Conservation (phyloP, 257 asterid genomes). For the Dorcoceras hygrometricum region DNA sequence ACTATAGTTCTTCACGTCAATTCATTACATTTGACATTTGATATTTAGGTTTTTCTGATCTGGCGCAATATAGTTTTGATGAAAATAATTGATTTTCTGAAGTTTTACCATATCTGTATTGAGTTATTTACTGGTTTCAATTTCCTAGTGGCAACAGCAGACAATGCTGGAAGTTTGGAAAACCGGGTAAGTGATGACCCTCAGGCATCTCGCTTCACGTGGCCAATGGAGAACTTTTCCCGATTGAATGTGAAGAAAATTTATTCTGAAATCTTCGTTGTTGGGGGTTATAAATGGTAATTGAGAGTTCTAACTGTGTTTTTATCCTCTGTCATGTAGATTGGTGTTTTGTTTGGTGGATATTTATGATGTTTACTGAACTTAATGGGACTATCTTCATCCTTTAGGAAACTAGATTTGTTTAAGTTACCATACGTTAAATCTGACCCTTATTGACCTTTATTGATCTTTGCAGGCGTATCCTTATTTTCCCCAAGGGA, state of each 20-base stretch:
- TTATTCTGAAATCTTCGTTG: constrained; percentile 71
- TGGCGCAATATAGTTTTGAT: neutral
- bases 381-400: neutral
- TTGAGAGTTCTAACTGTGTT: constrained; percentile 11
- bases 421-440: constrained; percentile 12
- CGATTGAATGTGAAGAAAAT: constrained; percentile 63
- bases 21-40: neutral
- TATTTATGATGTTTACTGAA: constrained; percentile 16
- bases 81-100: neutral
- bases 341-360: neutral
- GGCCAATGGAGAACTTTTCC: constrained; percentile 81
- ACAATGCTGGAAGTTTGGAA: constrained; percentile 61
- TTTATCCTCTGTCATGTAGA: constrained; percentile 1
- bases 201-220: constrained; percentile 72
- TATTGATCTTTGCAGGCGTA: constrained; percentile 45
- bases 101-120: constrained; percentile 18
- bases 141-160: constrained; percentile 45
- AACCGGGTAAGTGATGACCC: constrained; percentile 81
- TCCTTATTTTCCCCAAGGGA: constrained; percentile 55
- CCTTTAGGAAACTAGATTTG: neutral
- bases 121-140: constrained; percentile 4
- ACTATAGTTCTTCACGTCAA: neutral
- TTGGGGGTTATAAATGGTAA: constrained; percentile 91
- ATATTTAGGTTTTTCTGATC: constrained; percentile 6
- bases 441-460: constrained; percentile 21